Percentiles rank a stretch among this genome's conserved stretches.
These are phyloP conservation scores for Cinnamomum micranthum DNA, from an alignment of 164 flowering plant species.

Conservation along the genomic window DNA sequence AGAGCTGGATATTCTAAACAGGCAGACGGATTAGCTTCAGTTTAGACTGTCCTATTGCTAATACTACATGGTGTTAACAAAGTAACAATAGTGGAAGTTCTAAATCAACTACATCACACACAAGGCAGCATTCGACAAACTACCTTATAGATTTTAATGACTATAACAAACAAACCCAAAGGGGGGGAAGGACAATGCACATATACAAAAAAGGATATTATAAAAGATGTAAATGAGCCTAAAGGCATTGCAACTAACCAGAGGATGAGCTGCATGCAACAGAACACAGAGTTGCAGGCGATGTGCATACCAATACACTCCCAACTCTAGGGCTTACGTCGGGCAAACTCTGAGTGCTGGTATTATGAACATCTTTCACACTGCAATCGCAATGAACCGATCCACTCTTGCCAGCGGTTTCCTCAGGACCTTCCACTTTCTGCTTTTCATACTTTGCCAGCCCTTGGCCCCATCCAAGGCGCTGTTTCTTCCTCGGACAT, in stretches of 20 bases:
- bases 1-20: too few relatives aligned
- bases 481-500: slow-evolving; percentile 71
- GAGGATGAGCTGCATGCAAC: slow-evolving; percentile 87
- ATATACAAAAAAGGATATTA: too few relatives aligned
- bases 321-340: slow-evolving; percentile 52
- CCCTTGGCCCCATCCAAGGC: slow-evolving; percentile 99
- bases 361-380: slow-evolving; percentile 25
- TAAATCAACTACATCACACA: too few relatives aligned
- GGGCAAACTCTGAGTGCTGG: slow-evolving; percentile 16
- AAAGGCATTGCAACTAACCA: slow-evolving; percentile 30
- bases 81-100: too few relatives aligned
- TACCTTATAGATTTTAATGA: too few relatives aligned
- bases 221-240: too few relatives aligned
- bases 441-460: slow-evolving; percentile 97
- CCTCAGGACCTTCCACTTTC: slow-evolving; percentile 77
- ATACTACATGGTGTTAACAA: too few relatives aligned
- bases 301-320: slow-evolving; percentile 55
- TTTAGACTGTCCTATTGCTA: too few relatives aligned
- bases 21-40: too few relatives aligned
- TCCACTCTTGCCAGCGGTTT: slow-evolving; percentile 27
- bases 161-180: too few relatives aligned
- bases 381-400: slow-evolving; percentile 7
- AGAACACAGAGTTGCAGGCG: slow-evolving; percentile 89
- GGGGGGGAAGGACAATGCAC: too few relatives aligned
- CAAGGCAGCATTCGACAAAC: too few relatives aligned